Percentiles rank a stretch among this genome's conserved stretches.
Conservation (phyloP, 129 eudicot genomes). For the Smallanthus sonchifolius region DNA sequence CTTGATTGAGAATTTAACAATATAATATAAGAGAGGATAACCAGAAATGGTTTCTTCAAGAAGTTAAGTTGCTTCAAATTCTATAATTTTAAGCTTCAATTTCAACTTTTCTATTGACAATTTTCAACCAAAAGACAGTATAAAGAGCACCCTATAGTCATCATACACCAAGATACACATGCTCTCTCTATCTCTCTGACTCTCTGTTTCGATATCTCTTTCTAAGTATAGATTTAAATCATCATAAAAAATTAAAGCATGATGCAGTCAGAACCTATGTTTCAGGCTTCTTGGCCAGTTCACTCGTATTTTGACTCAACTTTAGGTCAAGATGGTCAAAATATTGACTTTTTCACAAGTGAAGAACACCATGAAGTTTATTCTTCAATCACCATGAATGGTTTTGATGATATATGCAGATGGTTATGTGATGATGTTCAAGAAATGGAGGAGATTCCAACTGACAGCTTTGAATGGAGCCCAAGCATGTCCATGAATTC, state of each 20-base stretch:
- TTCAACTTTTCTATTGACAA: slow-evolving; percentile 19
- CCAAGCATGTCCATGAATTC: slow-evolving; percentile 29
- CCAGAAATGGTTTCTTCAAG: slow-evolving; percentile 9
- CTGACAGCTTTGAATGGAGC: slow-evolving; percentile 36
- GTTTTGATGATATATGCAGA: slow-evolving; percentile 33
- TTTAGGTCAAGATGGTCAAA: slow-evolving; percentile 23
- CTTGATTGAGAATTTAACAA: slow-evolving; percentile 21
- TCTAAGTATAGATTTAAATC: slow-evolving; percentile 1
- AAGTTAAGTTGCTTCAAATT: slow-evolving; percentile 11
- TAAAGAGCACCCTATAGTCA: slow-evolving; percentile 13
- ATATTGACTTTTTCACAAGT: slow-evolving; percentile 9
- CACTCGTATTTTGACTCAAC: slow-evolving; percentile 18
- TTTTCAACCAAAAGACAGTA: slow-evolving; percentile 7
- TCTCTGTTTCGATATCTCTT: not conserved
- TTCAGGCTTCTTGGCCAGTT: slow-evolving; percentile 44
- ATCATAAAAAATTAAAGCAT: slow-evolving; percentile 7
- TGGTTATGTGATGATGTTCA: slow-evolving; percentile 50
- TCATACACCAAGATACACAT: slow-evolving; percentile 2
- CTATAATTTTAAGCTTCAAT: not conserved
- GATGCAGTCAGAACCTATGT: slow-evolving; percentile 42
- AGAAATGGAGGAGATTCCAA: slow-evolving; percentile 23
- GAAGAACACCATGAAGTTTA: slow-evolving; percentile 21
- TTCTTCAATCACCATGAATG: slow-evolving; percentile 17
- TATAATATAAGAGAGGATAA: slow-evolving; percentile 4
- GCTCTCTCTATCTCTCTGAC: slow-evolving; percentile 4